Base-by-base conservation (phyloP, 75 land plant genomes). In the Pseudotsuga menziesii region DNA sequence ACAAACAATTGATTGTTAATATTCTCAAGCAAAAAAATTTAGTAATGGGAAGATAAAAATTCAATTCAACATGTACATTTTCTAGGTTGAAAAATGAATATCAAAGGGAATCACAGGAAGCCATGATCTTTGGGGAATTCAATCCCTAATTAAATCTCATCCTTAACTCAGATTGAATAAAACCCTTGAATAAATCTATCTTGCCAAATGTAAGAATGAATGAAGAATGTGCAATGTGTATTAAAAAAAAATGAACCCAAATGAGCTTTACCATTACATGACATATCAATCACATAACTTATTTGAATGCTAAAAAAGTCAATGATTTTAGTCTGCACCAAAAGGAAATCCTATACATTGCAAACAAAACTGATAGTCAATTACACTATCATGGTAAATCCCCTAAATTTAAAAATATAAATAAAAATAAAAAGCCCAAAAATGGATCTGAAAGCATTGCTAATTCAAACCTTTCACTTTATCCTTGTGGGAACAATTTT, bases 271-370 rank as follows among this genome's bases (percentile, higher is more conserved):
- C 56, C n/a, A 20, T 56, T 25, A n/a, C 7, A 20, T 56, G 16
- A n/a, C 7, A 22, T 25, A 76, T 55, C 72, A 36, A 15, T 56
- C 20, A 69, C 52, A 61, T 26, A 1, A 36, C 85, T 59, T 82
- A 85, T 87, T 72, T 89, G 86, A 32, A 96, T 96, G 32, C 32
- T 0, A 29, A 96, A 96, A 80, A 96, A 96, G 76, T 96, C 97
- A 8, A 94, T 75, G 14, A 96, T 91, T 74, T 96, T 96, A 54
- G 92, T 96, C 72, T 96, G 99, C n/a, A 92, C 85, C 56, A 94
- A 78, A 78, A 25, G 97, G 99, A 57, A 96, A 96, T 15, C 69
- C 96, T 95, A 85, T 72, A 78, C 22, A 59, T 39, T 9, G 72
- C 36, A 57, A 57, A 58, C 58, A 4, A 57, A 56, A 23, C 1